Percentiles rank a stretch among this genome's conserved stretches.
phyloP scores from a whole-genome alignment of 2,329 filamentous ascomycete species.

The Nemania diffusa region DNA sequence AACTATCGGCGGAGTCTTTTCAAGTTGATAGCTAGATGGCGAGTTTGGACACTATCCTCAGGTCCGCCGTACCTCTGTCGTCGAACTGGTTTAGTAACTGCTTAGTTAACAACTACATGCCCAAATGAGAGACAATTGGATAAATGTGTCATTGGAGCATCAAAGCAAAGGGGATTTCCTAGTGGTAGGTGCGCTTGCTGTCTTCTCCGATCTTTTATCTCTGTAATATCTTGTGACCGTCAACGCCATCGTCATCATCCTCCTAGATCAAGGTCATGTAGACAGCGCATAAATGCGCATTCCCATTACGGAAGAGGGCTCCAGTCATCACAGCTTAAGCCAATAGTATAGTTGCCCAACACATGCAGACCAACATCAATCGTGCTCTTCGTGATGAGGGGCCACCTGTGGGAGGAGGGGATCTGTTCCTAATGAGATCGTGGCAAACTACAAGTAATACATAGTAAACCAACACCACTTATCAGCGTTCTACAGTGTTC shows the following conservation, averaged over 20 bases:
- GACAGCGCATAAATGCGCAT: background rate
- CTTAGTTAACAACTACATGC: no score
- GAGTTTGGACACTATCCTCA: no score
- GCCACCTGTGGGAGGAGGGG: constrained; percentile 11
- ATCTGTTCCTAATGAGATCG: constrained; percentile 26
- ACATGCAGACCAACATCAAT: constrained; percentile 6
- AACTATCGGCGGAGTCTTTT: no score
- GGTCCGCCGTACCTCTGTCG: no score
- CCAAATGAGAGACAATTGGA: background rate
- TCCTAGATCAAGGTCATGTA: background rate
- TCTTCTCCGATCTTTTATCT: no score
- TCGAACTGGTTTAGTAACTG: no score
- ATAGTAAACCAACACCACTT: background rate
- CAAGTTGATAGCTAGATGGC: no score
- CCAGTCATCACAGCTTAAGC: background rate
- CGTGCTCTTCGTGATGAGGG: constrained; percentile 5
- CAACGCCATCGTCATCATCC: no score
- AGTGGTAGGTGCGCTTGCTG: background rate
- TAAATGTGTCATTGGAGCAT: no score
- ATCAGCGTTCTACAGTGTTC: background rate
- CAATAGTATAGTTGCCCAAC: constrained; percentile 15
- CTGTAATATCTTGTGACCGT: no score
- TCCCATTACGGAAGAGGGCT: constrained; percentile 3
- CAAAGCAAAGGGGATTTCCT: background rate
- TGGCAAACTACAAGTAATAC: constrained; percentile 19